These are phyloP conservation scores for Alternaria dauci DNA, from an alignment of 2,329 filamentous ascomycete genomes.

Conservation along the genomic window DNA sequence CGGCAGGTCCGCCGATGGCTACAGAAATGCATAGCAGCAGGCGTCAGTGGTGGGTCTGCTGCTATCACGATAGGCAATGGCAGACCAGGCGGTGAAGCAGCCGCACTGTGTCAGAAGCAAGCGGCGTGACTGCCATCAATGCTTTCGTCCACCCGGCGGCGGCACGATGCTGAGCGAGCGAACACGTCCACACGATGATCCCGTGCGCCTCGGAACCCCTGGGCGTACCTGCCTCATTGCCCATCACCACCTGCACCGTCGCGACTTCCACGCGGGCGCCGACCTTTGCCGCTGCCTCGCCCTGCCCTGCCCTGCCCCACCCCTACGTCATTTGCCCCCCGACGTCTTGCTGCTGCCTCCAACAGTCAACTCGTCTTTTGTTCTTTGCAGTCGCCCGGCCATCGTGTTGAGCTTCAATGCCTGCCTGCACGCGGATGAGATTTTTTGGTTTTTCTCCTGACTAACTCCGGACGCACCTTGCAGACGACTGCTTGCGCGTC, in stretches of 20 bases:
- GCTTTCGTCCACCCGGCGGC: conserved; percentile 4
- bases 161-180: conserved; percentile 3
- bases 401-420: conserved; percentile 22
- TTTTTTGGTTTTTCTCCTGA: conserved; percentile 12
- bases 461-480: conserved; percentile 13
- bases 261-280: conserved; percentile 14
- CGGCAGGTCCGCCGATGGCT: conserved; percentile 20
- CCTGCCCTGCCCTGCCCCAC: conserved; percentile 7
- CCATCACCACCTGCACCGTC: not conserved
- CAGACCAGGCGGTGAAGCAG: conserved; percentile 21
- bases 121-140: conserved; percentile 1
- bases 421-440: conserved; percentile 8
- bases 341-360: not conserved
- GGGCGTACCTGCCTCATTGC: not conserved
- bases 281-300: conserved; percentile 4
- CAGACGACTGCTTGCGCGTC: conserved; percentile 8
- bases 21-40: conserved; percentile 12
- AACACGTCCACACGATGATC: not conserved
- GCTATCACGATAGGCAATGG: conserved; percentile 14
- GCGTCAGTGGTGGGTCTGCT: conserved; percentile 19
- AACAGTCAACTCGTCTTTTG: not conserved
- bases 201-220: conserved; percentile 4
- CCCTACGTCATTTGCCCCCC: conserved; percentile 10
- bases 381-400: not conserved
- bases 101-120: conserved; percentile 14